Evolutionary conservation across 805 yeast species (phyloP).

Genomic region (Geotrichum ghanense): DNA sequence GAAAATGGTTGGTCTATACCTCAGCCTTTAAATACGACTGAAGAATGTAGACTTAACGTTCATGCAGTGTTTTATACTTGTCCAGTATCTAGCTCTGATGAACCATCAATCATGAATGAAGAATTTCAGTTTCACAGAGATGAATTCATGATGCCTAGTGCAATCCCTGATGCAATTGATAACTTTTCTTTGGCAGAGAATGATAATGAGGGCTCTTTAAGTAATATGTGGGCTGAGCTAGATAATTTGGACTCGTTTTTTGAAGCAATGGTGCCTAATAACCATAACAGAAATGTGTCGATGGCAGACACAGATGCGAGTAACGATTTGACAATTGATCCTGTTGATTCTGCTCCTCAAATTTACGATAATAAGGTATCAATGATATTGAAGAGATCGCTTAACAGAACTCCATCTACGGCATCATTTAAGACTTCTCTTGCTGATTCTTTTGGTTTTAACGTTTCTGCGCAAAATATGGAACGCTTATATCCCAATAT

Average conservation of each 20-base stretch:
- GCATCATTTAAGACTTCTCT: constrained; percentile 66
- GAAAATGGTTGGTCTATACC: constrained; percentile 97
- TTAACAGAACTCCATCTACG: constrained; percentile 64
- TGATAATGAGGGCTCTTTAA: constrained; percentile 45
- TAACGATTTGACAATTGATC: constrained; percentile 33
- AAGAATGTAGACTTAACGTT: constrained; percentile 81
- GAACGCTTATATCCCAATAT: neutral
- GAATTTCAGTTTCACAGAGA: constrained; percentile 44
- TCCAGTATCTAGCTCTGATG: constrained; percentile 24
- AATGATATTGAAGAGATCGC: constrained; percentile 57
- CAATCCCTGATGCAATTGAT: constrained; percentile 29
- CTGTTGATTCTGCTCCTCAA: constrained; percentile 65
- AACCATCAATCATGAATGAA: constrained; percentile 9
- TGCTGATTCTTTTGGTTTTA: constrained; percentile 46
- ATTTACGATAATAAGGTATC: constrained; percentile 72
- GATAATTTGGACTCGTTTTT: constrained; percentile 85
- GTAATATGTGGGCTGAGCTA: constrained; percentile 86
- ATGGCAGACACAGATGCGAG: constrained; percentile 55
- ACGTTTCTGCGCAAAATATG: neutral
- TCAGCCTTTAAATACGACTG: constrained; percentile 85
- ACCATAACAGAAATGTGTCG: constrained; percentile 28
- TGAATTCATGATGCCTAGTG: constrained; percentile 35
- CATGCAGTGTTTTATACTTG: constrained; percentile 93
- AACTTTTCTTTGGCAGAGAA: constrained; percentile 35
- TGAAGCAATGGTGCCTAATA: constrained; percentile 33